Evolutionary conservation across 2,329 filamentous ascomycete genomes (phyloP).

Genomic region (Cyclaneusma minus): DNA sequence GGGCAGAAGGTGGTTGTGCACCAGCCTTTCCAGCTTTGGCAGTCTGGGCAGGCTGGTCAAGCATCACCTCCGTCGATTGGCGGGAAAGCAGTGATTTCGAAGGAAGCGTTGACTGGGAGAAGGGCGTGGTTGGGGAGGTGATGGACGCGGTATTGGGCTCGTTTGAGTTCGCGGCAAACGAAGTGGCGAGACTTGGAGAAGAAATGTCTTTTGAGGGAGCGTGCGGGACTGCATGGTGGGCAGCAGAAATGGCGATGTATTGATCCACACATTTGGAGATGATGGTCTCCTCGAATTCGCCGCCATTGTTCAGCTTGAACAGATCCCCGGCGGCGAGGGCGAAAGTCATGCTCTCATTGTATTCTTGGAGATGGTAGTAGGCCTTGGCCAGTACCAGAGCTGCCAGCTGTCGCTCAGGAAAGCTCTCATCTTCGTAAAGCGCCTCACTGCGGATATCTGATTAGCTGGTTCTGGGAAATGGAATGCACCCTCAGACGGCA

Average conservation of each 20-base stretch:
- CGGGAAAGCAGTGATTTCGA: slow-evolving; percentile 92
- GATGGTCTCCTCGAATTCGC: slow-evolving; percentile 98
- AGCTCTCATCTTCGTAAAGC: slow-evolving; percentile 90
- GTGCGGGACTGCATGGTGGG: slow-evolving; percentile 30
- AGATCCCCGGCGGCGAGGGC: slow-evolving; percentile 87
- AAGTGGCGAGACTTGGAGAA: slow-evolving; percentile 48
- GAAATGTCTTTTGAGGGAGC: slow-evolving; percentile 32
- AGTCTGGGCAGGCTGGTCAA: slow-evolving; percentile 38
- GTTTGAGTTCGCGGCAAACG: slow-evolving; percentile 52
- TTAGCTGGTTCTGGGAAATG: no score
- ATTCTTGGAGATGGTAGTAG: slow-evolving; percentile 96
- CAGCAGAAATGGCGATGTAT: slow-evolving; percentile 68
- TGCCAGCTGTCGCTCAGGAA: slow-evolving; percentile 85
- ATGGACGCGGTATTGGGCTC: slow-evolving; percentile 51
- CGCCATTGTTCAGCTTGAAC: slow-evolving; percentile 79
- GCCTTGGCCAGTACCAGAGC: slow-evolving; percentile 93
- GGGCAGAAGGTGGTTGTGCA: slow-evolving; percentile 24
- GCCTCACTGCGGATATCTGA: slow-evolving; percentile 67
- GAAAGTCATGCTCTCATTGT: slow-evolving; percentile 98
- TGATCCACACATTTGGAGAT: slow-evolving; percentile 97
- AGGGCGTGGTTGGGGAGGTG: slow-evolving; percentile 82
- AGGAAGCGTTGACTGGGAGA: slow-evolving; percentile 83
- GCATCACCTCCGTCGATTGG: slow-evolving; percentile 46
- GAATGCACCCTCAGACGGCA: slow-evolving; percentile 8
- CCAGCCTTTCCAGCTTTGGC: slow-evolving; percentile 8